Conservation (phyloP, 2,329 filamentous ascomycete species). For the Arthrobotrys conoides region DNA sequence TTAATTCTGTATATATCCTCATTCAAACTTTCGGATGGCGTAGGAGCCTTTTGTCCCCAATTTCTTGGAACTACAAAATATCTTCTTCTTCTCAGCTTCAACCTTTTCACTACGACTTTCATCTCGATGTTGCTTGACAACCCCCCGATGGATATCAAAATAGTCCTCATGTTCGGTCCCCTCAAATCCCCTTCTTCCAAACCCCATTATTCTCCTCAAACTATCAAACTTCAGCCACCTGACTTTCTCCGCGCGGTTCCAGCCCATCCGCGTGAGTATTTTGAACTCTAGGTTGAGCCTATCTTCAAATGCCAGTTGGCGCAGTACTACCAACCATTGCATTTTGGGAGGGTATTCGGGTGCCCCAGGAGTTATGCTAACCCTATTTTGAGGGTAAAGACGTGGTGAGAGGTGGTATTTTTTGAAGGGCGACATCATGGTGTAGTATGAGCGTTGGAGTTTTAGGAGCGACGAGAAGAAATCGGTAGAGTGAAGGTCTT, state of each 20-base stretch:
- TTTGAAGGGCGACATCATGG: constrained; percentile 3
- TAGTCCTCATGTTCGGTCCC: background rate
- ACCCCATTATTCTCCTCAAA: background rate
- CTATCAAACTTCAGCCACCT: background rate
- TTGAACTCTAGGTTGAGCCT: background rate
- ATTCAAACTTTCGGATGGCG: background rate
- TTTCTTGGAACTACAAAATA: background rate
- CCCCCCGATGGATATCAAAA: background rate
- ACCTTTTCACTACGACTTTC: background rate
- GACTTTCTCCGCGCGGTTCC: background rate
- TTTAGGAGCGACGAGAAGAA: background rate
- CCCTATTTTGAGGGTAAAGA: background rate
- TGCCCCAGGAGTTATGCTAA: background rate
- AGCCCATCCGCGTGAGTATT: background rate
- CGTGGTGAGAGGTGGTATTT: background rate
- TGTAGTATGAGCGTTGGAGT: constrained; percentile 14
- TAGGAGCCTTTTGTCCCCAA: background rate
- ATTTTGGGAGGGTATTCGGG: background rate
- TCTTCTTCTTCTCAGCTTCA: background rate
- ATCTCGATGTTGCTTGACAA: background rate
- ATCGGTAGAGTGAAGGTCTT: background rate
- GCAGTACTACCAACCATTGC: background rate
- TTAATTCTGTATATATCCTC: no score
- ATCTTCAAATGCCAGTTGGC: constrained; percentile 7
- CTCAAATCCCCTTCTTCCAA: background rate